A percentile compares a stretch with the other conserved stretches of the same genome.
phyloP scores from a whole-genome alignment of 2,329 filamentous ascomycete genomes.

The Sporothrix luriei region DNA sequence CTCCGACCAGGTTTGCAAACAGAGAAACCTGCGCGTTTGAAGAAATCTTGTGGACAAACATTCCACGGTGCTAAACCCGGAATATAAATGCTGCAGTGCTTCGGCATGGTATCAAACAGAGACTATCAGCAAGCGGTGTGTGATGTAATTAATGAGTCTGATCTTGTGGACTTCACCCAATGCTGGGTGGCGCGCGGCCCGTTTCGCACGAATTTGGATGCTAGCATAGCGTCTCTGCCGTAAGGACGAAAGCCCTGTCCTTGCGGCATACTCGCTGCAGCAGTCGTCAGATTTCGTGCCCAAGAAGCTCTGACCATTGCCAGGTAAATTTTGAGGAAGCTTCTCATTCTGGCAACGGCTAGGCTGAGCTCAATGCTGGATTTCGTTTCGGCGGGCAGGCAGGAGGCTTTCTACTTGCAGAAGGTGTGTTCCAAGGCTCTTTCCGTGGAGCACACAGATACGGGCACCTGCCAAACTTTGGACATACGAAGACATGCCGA shows the following conservation, averaged over 20 bases:
- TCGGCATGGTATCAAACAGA: not conserved
- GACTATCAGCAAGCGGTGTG: too few relatives aligned
- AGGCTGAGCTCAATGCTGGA: too few relatives aligned
- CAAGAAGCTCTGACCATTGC: not conserved
- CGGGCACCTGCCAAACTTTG: not conserved
- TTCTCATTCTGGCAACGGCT: not conserved
- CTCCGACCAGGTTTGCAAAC: not conserved
- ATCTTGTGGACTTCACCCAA: not conserved
- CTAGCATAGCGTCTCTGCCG: not conserved
- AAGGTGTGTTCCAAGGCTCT: not conserved
- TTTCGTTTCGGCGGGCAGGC: not conserved
- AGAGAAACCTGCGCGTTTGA: not conserved
- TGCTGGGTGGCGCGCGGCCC: not conserved
- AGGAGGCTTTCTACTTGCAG: not conserved
- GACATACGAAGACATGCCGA: not conserved
- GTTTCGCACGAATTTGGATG: not conserved
- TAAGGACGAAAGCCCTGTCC: not conserved
- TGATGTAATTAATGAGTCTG: not conserved
- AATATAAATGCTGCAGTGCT: not conserved
- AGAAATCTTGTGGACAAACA: not conserved
- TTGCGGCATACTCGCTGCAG: not conserved
- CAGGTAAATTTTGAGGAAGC: not conserved
- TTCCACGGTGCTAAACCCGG: too few relatives aligned
- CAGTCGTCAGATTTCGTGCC: not conserved
- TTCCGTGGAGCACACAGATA: not conserved